phyloP scores from a whole-genome alignment of 768 basidiomycete species.

The Lyophyllum atratum region DNA sequence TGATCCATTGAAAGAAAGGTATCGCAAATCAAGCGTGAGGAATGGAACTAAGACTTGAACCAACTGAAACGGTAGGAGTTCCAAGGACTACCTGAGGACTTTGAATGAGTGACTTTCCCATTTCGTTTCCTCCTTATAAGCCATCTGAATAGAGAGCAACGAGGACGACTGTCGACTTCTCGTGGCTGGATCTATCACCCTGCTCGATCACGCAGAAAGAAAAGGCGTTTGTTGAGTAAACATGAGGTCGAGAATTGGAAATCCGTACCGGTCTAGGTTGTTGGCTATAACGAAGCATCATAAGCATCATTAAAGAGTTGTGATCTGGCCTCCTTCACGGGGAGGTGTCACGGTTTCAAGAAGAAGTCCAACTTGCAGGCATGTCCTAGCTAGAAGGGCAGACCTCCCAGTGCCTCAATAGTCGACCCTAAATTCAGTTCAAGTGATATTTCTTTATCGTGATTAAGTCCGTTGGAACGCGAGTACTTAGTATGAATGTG shows the following conservation, averaged over 20 bases:
- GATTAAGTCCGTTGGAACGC: background rate
- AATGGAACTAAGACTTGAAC: conserved; percentile 17
- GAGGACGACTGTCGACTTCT: conserved; percentile 39
- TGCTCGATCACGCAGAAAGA: conserved; percentile 22
- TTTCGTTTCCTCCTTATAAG: conserved; percentile 16
- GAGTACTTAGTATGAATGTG: background rate
- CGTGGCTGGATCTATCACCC: conserved; percentile 18
- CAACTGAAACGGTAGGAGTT: conserved; percentile 11
- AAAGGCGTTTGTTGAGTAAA: conserved; percentile 25
- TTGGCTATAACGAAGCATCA: background rate
- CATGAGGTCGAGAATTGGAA: conserved; percentile 34
- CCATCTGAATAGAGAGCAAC: conserved; percentile 31
- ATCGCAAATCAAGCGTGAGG: conserved; percentile 3
- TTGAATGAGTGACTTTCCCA: conserved; percentile 3
- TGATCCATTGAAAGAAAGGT: conserved; percentile 53
- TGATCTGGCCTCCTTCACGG: conserved; percentile 3
- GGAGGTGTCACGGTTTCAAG: conserved; percentile 5
- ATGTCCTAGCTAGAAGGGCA: background rate
- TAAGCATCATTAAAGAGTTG: conserved; percentile 1
- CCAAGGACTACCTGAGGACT: conserved; percentile 20
- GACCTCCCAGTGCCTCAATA: background rate
- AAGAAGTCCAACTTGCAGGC: background rate
- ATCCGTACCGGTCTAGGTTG: conserved; percentile 3
- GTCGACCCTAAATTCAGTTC: background rate
- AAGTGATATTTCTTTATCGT: background rate